Evolutionary conservation across 2,329 filamentous ascomycete genomes (phyloP).

Genomic region (Trichophyton equinum): DNA sequence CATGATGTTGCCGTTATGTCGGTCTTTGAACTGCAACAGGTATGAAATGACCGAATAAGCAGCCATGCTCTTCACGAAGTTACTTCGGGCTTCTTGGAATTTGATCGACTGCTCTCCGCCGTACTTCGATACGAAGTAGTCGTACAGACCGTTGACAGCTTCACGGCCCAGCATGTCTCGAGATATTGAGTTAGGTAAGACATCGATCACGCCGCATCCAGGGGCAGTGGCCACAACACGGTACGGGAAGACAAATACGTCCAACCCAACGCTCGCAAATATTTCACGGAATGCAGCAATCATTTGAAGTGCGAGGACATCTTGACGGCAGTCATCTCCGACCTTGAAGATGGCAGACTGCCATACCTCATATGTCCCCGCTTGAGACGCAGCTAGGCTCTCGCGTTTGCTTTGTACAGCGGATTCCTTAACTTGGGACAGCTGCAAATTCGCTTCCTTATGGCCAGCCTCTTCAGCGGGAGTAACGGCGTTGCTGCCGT

Average conservation of each 20-base stretch:
- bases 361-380: slow-evolving; percentile 75
- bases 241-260: slow-evolving; percentile 95
- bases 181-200: slow-evolving; percentile 92
- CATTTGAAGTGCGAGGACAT: slow-evolving; percentile 93
- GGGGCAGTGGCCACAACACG: slow-evolving; percentile 94
- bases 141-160: slow-evolving; percentile 93
- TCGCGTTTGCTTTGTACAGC: slow-evolving; percentile 9
- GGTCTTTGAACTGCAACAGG: slow-evolving; percentile 95
- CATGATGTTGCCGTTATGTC: slow-evolving; percentile 99
- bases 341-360: slow-evolving; percentile 99
- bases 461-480: slow-evolving; percentile 21
- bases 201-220: slow-evolving; percentile 95
- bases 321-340: slow-evolving; percentile 93
- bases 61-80: slow-evolving; percentile 99
- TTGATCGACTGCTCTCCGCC: slow-evolving; percentile 88
- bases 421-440: slow-evolving; percentile 6
- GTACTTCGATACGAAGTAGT: slow-evolving; percentile 96
- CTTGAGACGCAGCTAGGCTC: neutral
- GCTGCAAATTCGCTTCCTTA: slow-evolving; percentile 1
- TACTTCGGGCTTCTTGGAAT: slow-evolving; percentile 89
- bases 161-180: slow-evolving; percentile 97
- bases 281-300: slow-evolving; percentile 95
- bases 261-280: slow-evolving; percentile 85
- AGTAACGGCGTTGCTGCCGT: slow-evolving; percentile 41
- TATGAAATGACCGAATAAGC: slow-evolving; percentile 97